Conservation (phyloP, 73 alveolate species). For the Paramecium caudatum region DNA sequence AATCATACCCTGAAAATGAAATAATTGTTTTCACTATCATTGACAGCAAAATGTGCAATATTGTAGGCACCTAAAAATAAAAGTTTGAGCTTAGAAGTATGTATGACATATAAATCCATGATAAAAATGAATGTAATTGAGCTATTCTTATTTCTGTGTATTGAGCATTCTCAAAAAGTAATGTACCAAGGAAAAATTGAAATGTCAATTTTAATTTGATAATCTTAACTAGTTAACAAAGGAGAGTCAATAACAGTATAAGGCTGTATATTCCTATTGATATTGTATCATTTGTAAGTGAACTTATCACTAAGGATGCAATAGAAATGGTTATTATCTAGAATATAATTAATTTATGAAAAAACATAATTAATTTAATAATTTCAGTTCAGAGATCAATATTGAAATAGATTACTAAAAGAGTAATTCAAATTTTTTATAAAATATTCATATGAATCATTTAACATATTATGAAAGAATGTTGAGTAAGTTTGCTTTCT, state of each 20-base stretch:
- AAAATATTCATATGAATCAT: no score
- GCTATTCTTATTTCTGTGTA: neutral
- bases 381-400: neutral
- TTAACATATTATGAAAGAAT: constrained; percentile 4
- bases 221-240: neutral
- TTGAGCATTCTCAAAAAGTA: neutral
- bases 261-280: neutral
- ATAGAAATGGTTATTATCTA: constrained; percentile 36
- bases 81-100: neutral
- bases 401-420: no score
- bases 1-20: neutral
- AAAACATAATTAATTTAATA: constrained; percentile 14
- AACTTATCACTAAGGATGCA: constrained; percentile 10
- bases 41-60: constrained; percentile 14
- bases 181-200: neutral
- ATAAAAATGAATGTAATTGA: neutral
- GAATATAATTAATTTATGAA: constrained; percentile 9
- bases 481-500: constrained; percentile 22
- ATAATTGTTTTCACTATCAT: constrained; percentile 4
- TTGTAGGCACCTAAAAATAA: neutral
- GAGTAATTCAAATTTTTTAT: no score
- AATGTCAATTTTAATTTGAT: neutral
- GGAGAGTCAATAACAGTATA: neutral
- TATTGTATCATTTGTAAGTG: neutral
- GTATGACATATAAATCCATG: constrained; percentile 9